Conservation (phyloP, 371 early-diverging fungal genomes). For the Mortierella sp. region DNA sequence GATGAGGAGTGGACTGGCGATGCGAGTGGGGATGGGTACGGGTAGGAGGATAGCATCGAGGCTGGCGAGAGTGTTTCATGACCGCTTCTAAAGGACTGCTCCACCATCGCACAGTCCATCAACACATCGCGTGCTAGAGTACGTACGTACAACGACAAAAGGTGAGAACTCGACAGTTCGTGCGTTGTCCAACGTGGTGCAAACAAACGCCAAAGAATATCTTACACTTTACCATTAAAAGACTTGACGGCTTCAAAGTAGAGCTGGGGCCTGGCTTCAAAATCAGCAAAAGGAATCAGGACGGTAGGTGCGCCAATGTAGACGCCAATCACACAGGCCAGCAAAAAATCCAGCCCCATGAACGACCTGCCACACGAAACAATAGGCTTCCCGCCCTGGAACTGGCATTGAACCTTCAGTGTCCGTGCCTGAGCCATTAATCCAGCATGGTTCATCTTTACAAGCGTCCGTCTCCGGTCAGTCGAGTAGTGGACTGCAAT, state of each 20-base stretch:
- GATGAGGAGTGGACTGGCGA: not conserved
- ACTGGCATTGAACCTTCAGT: constrained; percentile 82
- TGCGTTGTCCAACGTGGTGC: not conserved
- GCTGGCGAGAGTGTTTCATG: constrained; percentile 44
- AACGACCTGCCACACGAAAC: constrained; percentile 77
- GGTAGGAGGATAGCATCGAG: not conserved
- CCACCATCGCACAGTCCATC: constrained; percentile 79
- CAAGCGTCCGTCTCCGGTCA: constrained; percentile 71
- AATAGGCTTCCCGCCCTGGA: constrained; percentile 74
- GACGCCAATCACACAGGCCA: constrained; percentile 79
- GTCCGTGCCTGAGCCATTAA: constrained; percentile 82
- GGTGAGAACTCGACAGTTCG: not conserved
- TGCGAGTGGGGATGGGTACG: not conserved
- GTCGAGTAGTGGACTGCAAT: constrained; percentile 67
- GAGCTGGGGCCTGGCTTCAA: constrained; percentile 33
- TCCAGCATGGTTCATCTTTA: constrained; percentile 73
- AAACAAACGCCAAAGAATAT: not conserved
- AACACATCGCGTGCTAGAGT: constrained; percentile 77
- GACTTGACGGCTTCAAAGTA: constrained; percentile 40
- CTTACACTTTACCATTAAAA: constrained; percentile 11
- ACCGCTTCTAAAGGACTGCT: constrained; percentile 74
- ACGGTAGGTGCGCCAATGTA: constrained; percentile 71
- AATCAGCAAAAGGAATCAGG: constrained; percentile 48
- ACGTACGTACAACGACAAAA: not conserved
- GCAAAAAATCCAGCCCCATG: constrained; percentile 81